phyloP scores from a whole-genome alignment of 2,329 filamentous ascomycete species.

The Geoglossum cookeanum region DNA sequence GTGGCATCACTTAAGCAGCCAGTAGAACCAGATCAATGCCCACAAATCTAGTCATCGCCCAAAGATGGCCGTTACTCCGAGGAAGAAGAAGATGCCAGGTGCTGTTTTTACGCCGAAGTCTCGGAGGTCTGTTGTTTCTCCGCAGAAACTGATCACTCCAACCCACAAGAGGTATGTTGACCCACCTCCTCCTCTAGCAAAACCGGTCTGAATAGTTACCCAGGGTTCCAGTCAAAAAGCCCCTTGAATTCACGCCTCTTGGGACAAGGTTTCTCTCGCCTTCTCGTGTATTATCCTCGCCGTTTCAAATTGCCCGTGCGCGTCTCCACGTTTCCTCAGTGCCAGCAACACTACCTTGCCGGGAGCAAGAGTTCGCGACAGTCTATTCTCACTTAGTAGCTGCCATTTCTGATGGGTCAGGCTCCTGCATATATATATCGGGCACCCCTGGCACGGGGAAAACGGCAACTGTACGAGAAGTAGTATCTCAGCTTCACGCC shows the following conservation, averaged over 20 bases:
- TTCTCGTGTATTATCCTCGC: conserved; percentile 55
- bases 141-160: conserved; percentile 39
- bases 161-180: conserved; percentile 38
- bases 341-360: conserved; percentile 71
- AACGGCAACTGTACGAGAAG: conserved; percentile 90
- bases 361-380: conserved; percentile 75
- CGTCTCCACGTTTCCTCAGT: conserved; percentile 88
- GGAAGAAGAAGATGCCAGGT: conserved; percentile 34
- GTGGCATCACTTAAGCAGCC: no score
- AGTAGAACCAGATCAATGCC: no score
- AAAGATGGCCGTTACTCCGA: conserved; percentile 30
- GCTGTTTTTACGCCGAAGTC: conserved; percentile 16
- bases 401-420: conserved; percentile 81
- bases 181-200: not conserved
- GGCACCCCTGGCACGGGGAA: conserved; percentile 97
- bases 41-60: no score
- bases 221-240: conserved; percentile 55
- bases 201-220: not conserved
- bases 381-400: conserved; percentile 90
- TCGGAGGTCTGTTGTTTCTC: conserved; percentile 20
- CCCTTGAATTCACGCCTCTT: conserved; percentile 88
- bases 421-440: conserved; percentile 96
- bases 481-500: conserved; percentile 74
- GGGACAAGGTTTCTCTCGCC: conserved; percentile 71
- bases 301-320: conserved; percentile 77